A percentile compares a stretch with the other conserved stretches of the same genome.
Conservation (phyloP, 495 filamentous ascomycete genomes). For the Glonium stellatum region DNA sequence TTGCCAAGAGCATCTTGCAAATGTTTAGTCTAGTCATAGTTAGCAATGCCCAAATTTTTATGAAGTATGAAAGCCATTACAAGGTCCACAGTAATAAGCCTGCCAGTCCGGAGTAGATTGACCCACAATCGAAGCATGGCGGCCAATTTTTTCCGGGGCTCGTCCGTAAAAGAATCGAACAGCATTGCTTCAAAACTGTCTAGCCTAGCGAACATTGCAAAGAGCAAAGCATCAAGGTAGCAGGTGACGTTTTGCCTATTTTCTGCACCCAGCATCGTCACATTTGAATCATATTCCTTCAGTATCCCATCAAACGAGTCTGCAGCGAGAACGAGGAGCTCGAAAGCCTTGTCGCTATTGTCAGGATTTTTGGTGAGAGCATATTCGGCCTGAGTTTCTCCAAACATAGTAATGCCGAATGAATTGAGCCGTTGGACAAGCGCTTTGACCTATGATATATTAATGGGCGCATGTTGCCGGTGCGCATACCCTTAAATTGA, state of each 20-base stretch:
- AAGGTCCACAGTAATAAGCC: conserved; percentile 77
- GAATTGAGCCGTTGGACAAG: conserved; percentile 47
- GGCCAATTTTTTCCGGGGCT: conserved; percentile 63
- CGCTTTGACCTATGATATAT: conserved; percentile 45
- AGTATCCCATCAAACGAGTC: conserved; percentile 77
- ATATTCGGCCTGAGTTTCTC: conserved; percentile 61
- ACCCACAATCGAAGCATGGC: conserved; percentile 81
- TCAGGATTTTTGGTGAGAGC: conserved; percentile 43
- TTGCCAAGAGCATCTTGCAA: conserved; percentile 76
- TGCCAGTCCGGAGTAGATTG: conserved; percentile 79
- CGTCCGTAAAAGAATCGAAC: conserved; percentile 60
- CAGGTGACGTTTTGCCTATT: conserved; percentile 84
- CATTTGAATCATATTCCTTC: conserved; percentile 57
- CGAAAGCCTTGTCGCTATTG: conserved; percentile 66
- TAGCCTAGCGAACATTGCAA: conserved; percentile 90
- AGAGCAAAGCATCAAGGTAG: conserved; percentile 85
- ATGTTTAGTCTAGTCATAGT: conserved; percentile 59
- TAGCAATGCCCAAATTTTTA: conserved; percentile 25
- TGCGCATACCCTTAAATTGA: neutral
- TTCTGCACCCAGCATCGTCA: conserved; percentile 74
- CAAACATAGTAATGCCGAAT: conserved; percentile 47
- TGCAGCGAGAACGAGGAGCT: conserved; percentile 66
- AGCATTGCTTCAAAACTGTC: conserved; percentile 89
- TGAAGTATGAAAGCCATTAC: conserved; percentile 43
- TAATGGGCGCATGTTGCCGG: neutral